Conservation (phyloP, 1,139 yeast genomes). For the Fermentozyma sake region DNA sequence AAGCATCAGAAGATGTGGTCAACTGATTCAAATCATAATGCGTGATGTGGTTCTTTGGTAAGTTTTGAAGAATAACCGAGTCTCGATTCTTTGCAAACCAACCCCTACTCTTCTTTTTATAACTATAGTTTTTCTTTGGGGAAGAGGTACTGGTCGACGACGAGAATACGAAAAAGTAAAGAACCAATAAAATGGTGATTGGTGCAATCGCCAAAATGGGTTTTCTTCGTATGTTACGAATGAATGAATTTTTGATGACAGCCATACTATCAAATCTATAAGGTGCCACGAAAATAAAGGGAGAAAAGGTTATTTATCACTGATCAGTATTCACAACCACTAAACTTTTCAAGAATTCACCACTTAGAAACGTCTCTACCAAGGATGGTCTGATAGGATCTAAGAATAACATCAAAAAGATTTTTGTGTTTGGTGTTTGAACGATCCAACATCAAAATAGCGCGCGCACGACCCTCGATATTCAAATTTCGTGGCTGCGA, state of each 20-base stretch:
- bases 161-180: constrained; percentile 39
- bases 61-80: constrained; percentile 51
- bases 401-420: too few relatives aligned
- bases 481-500: too few relatives aligned
- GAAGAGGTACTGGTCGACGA: constrained; percentile 20
- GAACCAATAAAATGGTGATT: constrained; percentile 33
- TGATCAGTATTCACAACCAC: too few relatives aligned
- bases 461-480: too few relatives aligned
- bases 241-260: constrained; percentile 25
- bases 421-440: too few relatives aligned
- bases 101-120: constrained; percentile 44
- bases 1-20: constrained; percentile 65
- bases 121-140: constrained; percentile 41
- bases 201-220: constrained; percentile 49
- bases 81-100: constrained; percentile 45
- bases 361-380: too few relatives aligned
- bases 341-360: too few relatives aligned
- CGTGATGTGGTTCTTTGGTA: constrained; percentile 75
- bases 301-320: too few relatives aligned
- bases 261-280: too few relatives aligned
- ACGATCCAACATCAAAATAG: too few relatives aligned
- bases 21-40: constrained; percentile 81
- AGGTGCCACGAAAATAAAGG: too few relatives aligned
- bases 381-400: too few relatives aligned
- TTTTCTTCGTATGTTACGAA: constrained; percentile 58